phyloP scores from a whole-genome alignment of 805 yeast genomes.

The Ogataea siamensis region DNA sequence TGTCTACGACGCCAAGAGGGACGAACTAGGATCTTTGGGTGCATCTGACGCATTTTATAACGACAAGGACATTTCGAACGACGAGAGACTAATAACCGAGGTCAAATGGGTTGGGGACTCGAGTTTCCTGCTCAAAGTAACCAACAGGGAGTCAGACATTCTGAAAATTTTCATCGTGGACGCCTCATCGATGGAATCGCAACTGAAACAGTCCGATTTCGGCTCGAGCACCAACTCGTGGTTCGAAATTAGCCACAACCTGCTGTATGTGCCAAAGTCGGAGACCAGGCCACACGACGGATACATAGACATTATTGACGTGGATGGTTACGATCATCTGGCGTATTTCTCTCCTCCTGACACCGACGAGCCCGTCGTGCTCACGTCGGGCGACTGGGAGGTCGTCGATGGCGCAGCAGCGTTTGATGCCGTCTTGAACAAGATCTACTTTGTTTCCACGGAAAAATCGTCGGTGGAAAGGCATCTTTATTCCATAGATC shows the following conservation, averaged over 20 bases:
- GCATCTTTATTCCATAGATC: constrained; percentile 70
- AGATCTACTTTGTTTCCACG: constrained; percentile 70
- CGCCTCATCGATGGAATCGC: constrained; percentile 36
- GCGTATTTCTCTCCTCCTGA: constrained; percentile 80
- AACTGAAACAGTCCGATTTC: constrained; percentile 47
- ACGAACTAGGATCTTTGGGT: constrained; percentile 23
- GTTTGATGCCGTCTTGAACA: constrained; percentile 50
- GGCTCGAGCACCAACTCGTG: constrained; percentile 53
- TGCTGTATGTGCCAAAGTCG: constrained; percentile 55
- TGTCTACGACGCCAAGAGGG: constrained; percentile 39
- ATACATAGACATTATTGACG: constrained; percentile 75
- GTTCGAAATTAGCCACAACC: constrained; percentile 74
- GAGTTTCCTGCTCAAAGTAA: constrained; percentile 51
- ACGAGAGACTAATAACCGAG: constrained; percentile 58
- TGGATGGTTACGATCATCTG: constrained; percentile 66
- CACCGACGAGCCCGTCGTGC: constrained; percentile 48
- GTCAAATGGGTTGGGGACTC: constrained; percentile 65
- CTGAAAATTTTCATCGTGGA: constrained; percentile 56
- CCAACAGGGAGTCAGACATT: constrained; percentile 67
- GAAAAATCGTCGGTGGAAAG: constrained; percentile 77
- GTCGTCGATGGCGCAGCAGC: constrained; percentile 73
- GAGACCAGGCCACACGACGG: constrained; percentile 54
- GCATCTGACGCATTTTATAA: constrained; percentile 41
- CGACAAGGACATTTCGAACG: constrained; percentile 38
- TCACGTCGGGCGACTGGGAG: constrained; percentile 87